Conservation (phyloP, 441 rosid species). For the Erysimum pusillum region DNA sequence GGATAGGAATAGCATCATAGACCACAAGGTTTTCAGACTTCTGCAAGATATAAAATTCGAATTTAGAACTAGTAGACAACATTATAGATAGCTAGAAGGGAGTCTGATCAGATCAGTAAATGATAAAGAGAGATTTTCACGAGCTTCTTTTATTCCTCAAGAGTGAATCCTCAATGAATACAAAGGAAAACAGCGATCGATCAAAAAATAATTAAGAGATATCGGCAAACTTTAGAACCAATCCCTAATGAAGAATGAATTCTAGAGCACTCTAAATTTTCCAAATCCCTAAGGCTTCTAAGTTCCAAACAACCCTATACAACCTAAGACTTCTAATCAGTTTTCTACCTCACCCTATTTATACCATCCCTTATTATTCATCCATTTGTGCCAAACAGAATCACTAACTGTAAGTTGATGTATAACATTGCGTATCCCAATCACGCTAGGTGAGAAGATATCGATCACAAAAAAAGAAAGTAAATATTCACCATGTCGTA, state of each 20-base stretch:
- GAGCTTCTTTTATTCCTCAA: not conserved
- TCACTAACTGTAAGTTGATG: not conserved
- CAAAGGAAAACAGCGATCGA: not conserved
- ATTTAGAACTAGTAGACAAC: not conserved
- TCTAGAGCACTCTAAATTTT: not conserved
- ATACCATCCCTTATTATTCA: not conserved
- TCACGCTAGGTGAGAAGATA: not conserved
- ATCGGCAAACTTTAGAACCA: not conserved
- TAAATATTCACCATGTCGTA: not conserved
- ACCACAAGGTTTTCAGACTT: slow-evolving; percentile 49
- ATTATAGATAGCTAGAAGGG: not conserved
- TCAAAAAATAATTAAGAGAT: not conserved
- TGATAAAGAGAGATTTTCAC: not conserved
- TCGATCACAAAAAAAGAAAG: not conserved
- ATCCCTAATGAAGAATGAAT: not conserved
- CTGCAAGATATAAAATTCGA: slow-evolving; percentile 49
- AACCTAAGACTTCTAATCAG: not conserved
- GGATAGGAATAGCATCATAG: slow-evolving; percentile 53
- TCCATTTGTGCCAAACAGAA: not conserved
- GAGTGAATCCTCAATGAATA: not conserved
- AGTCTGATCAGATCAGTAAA: not conserved
- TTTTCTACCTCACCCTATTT: not conserved
- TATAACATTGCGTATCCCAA: not conserved
- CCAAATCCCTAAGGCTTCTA: not conserved
- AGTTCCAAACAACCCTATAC: not conserved